Base-by-base conservation (phyloP, 2,329 filamentous ascomycete species). In the Fusarium beomiforme region DNA sequence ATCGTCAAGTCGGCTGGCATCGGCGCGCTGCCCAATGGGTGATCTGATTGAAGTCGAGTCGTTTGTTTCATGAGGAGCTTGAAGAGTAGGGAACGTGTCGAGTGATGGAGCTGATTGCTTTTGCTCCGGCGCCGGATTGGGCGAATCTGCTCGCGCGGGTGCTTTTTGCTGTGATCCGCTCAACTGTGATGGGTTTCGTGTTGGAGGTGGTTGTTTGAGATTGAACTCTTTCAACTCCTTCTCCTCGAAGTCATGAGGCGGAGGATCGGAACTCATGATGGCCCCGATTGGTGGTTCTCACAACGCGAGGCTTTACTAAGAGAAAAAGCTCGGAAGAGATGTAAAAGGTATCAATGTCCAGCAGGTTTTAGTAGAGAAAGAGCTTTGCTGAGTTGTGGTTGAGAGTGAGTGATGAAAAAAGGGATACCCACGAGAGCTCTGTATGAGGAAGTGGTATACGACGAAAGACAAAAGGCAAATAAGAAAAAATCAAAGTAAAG, bases 1-100 rank as follows among this genome's bases (percentile, higher is more conserved):
- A 58, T 87, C 85, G 50, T 83, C 81, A 19, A 86, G 76, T 6
- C 85, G 81, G 62, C 74, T 79, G 31, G 76, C 78, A 46, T 82
- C 77, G 39, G 78, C 79, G 13, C 80, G 79, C 46, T 78, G 76
- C 16, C 67, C 67, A 2, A 74, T 69, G 3, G 78, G 76, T 5
- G 78, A 78, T 33, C 70, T 50, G 31, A 46, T 51, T 23, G 70
- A 69, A 19, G 70, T 69, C 14, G 74, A 71, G 29, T 65, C 67
- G 41, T 76, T 68, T 16, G 71, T 70, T 6, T 77, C 69, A 36
- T 72, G 75, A 21, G 78, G 64, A 6, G 76, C 79, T 37, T 75
- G 76, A 24, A 79, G 64, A 8, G 75, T 78, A 59, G 79, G 76
- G 44, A 77, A 74, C 14, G 78, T 79, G 17, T 80, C 78, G 49